These are phyloP conservation scores for Cladosporium velox DNA, from an alignment of 2,329 filamentous ascomycete genomes.

Conservation along the genomic window DNA sequence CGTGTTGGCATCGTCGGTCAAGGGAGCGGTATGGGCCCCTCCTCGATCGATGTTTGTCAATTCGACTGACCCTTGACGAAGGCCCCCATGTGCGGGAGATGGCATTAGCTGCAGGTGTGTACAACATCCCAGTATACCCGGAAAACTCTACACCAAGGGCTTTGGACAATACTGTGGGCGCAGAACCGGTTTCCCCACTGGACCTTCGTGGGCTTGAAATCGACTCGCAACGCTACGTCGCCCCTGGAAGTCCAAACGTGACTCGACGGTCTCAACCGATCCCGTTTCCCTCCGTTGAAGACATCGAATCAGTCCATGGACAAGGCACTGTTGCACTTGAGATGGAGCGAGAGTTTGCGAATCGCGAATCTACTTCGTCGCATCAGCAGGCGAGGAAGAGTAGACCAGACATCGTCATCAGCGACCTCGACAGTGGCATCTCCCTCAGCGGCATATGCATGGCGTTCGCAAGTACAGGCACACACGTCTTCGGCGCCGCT, in stretches of 20 bases:
- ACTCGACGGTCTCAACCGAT: conserved; percentile 79
- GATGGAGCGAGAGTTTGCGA: conserved; percentile 68
- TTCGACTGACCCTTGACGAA: background rate
- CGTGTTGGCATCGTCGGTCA: conserved; percentile 14
- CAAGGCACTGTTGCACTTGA: conserved; percentile 91
- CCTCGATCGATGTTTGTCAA: background rate
- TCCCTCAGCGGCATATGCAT: conserved; percentile 83
- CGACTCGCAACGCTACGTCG: background rate
- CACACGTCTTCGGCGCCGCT: conserved; percentile 82
- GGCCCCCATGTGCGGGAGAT: background rate
- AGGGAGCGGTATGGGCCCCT: conserved; percentile 1
- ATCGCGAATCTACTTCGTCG: background rate
- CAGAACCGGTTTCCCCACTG: background rate
- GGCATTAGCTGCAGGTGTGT: background rate
- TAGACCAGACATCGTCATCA: conserved; percentile 60
- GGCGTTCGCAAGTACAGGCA: conserved; percentile 69
- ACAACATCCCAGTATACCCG: conserved; percentile 10
- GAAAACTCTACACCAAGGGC: background rate
- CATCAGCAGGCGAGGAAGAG: conserved; percentile 20
- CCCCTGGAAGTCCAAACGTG: conserved; percentile 39
- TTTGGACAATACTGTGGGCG: background rate
- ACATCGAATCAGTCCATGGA: conserved; percentile 86
- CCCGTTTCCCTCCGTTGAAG: conserved; percentile 87
- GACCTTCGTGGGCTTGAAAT: conserved; percentile 9
- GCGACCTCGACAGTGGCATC: conserved; percentile 85